Evolutionary conservation across 305 asterid genomes (phyloP).

Genomic region (Fraxinus platypoda): DNA sequence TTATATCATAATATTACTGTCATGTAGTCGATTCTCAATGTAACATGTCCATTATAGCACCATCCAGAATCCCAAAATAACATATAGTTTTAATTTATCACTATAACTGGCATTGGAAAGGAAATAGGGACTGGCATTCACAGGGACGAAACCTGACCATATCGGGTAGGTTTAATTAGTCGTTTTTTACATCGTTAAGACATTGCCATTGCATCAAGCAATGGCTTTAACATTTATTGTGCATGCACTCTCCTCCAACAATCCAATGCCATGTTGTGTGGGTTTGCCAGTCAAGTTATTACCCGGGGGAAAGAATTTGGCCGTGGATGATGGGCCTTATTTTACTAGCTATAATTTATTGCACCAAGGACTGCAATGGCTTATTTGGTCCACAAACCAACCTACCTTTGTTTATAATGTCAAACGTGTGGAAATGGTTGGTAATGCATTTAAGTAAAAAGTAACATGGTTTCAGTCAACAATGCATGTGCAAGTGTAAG

Average conservation of each 20-base stretch:
- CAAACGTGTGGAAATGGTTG: constrained; percentile 49
- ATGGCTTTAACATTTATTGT: constrained; percentile 19
- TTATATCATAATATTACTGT: not conserved
- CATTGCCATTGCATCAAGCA: not conserved
- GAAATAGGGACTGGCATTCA: not conserved
- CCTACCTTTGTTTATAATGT: constrained; percentile 48
- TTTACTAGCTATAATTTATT: constrained; percentile 20
- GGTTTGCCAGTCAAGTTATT: constrained; percentile 29
- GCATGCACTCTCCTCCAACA: constrained; percentile 19
- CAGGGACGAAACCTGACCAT: not conserved
- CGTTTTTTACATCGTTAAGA: not conserved
- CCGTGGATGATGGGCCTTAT: constrained; percentile 22
- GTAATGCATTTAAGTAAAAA: constrained; percentile 44
- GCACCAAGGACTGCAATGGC: constrained; percentile 26
- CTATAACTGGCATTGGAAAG: not conserved
- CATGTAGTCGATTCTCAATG: not conserved
- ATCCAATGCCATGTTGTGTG: constrained; percentile 12
- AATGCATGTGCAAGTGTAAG: constrained; percentile 61
- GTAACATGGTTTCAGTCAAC: constrained; percentile 74
- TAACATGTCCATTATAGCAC: constrained; percentile 3
- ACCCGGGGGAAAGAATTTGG: constrained; percentile 22
- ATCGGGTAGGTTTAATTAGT: not conserved
- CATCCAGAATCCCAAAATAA: constrained; percentile 11
- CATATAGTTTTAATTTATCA: not conserved
- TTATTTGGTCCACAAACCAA: constrained; percentile 48